These are phyloP conservation scores for Leccinum fallax DNA, from an alignment of 1,284 basidiomycete species.

Conservation along the genomic window DNA sequence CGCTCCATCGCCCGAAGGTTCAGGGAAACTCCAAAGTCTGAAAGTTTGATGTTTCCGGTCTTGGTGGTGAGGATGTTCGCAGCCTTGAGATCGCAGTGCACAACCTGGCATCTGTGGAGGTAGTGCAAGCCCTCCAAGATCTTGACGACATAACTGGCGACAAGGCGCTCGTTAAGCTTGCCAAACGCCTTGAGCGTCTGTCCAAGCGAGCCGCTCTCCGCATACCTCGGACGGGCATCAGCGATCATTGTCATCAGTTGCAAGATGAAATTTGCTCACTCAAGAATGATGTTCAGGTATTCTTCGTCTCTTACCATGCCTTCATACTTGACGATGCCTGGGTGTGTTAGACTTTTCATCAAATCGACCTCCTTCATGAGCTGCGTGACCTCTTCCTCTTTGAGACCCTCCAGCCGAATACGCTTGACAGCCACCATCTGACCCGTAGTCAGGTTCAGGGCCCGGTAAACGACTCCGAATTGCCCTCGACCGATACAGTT, in stretches of 20 bases:
- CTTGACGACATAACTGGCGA: conserved; percentile 89
- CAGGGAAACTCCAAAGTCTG: conserved; percentile 98
- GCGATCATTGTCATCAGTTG: conserved; percentile 13
- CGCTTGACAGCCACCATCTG: conserved; percentile 96
- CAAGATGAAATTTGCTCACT: conserved; percentile 58
- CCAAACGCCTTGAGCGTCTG: conserved; percentile 92
- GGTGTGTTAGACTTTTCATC: conserved; percentile 85
- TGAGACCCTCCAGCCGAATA: conserved; percentile 83
- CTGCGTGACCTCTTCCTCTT: conserved; percentile 83
- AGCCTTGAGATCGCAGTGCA: conserved; percentile 95
- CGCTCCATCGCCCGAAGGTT: conserved; percentile 95
- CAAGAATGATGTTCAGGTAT: conserved; percentile 87
- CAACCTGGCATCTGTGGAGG: conserved; percentile 80
- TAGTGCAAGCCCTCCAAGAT: conserved; percentile 92
- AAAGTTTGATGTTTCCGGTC: conserved; percentile 96
- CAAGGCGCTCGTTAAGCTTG: conserved; percentile 86
- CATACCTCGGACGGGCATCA: conserved; percentile 59
- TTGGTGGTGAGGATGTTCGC: conserved; percentile 98
- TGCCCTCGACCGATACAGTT: conserved; percentile 96
- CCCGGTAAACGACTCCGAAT: conserved; percentile 94
- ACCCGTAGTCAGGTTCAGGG: conserved; percentile 88
- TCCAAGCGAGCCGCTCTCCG: conserved; percentile 91
- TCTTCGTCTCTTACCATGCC: conserved; percentile 91
- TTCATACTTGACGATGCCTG: conserved; percentile 94
- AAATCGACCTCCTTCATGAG: conserved; percentile 92